A percentile compares a stretch with the other conserved stretches of the same genome.
Conservation (phyloP, 2,329 filamentous ascomycete species). For the Colletotrichum gigasporum region DNA sequence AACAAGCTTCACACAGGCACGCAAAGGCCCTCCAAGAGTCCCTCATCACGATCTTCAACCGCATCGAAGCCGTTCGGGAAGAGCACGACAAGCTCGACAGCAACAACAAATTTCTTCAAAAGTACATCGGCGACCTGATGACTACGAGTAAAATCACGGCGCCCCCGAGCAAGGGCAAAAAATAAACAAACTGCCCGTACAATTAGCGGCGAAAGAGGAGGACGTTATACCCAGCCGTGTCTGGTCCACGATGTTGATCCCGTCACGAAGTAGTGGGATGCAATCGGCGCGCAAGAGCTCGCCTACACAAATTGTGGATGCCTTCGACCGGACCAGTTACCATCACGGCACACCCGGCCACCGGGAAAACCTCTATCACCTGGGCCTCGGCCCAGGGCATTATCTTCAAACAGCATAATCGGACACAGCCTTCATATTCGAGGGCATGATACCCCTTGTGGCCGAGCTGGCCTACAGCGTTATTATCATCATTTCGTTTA, state of each 20-base stretch:
- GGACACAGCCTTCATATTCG: slow-evolving; percentile 25
- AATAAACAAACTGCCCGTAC: slow-evolving; percentile 46
- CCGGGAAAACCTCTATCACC: not conserved
- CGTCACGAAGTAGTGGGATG: not conserved
- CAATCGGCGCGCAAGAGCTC: not conserved
- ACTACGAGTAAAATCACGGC: slow-evolving; percentile 81
- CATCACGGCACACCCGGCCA: not conserved
- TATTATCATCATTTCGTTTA: slow-evolving; percentile 27
- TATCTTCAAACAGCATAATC: slow-evolving; percentile 24
- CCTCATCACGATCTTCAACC: slow-evolving; percentile 87
- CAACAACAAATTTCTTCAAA: slow-evolving; percentile 97
- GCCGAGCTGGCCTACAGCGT: slow-evolving; percentile 30
- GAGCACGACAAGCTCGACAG: slow-evolving; percentile 97
- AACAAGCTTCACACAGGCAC: slow-evolving; percentile 67
- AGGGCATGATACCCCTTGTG: slow-evolving; percentile 31
- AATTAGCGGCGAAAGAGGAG: not conserved
- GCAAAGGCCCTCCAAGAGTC: slow-evolving; percentile 90
- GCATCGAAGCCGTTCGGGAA: slow-evolving; percentile 91
- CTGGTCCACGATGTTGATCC: not conserved
- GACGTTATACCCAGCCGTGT: not conserved
- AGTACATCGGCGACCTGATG: slow-evolving; percentile 97
- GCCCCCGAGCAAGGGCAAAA: slow-evolving; percentile 61
- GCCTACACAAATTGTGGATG: not conserved
- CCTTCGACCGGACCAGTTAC: not conserved
- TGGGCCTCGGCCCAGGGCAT: not conserved